phyloP scores from a whole-genome alignment of 371 early-diverging fungal species.

The Mycotypha africana region DNA sequence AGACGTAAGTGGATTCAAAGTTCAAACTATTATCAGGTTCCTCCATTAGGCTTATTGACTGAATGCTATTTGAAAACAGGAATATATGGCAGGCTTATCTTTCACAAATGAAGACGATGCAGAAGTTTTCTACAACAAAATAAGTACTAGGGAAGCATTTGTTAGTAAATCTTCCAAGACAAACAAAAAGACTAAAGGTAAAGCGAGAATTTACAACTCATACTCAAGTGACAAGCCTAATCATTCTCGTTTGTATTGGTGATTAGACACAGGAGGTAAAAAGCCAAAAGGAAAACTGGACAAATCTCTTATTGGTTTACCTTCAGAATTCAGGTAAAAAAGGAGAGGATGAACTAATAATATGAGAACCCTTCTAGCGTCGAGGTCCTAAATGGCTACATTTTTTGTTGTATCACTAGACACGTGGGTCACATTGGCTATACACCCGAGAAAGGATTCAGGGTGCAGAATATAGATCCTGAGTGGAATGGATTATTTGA shows the following conservation, averaged over 20 bases:
- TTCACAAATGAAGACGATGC: constrained; percentile 87
- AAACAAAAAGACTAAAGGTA: constrained; percentile 39
- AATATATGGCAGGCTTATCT: constrained; percentile 75
- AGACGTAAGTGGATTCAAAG: constrained; percentile 53
- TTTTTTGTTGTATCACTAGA: constrained; percentile 20
- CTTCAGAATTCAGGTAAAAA: constrained; percentile 65
- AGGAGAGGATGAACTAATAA: not conserved
- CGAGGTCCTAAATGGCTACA: no score
- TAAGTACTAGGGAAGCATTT: constrained; percentile 47
- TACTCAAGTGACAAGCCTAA: no score
- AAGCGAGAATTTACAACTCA: not conserved
- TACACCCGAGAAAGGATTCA: constrained; percentile 78
- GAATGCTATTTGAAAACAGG: constrained; percentile 30
- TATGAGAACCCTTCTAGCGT: no score
- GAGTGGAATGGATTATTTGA: constrained; percentile 73
- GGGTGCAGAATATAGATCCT: constrained; percentile 74
- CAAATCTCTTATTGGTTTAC: constrained; percentile 73
- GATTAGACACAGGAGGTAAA: constrained; percentile 25
- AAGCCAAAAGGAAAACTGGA: constrained; percentile 50
- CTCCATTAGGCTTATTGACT: not conserved
- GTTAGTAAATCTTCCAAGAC: no score
- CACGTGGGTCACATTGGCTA: constrained; percentile 79
- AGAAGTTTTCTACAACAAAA: constrained; percentile 64
- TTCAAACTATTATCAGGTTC: not conserved
- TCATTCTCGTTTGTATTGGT: no score